Evolutionary conservation across 2,329 filamentous ascomycete genomes (phyloP), one percentile per base, ranked within the genome.

Genomic region (Aspergillus sp.): DNA sequence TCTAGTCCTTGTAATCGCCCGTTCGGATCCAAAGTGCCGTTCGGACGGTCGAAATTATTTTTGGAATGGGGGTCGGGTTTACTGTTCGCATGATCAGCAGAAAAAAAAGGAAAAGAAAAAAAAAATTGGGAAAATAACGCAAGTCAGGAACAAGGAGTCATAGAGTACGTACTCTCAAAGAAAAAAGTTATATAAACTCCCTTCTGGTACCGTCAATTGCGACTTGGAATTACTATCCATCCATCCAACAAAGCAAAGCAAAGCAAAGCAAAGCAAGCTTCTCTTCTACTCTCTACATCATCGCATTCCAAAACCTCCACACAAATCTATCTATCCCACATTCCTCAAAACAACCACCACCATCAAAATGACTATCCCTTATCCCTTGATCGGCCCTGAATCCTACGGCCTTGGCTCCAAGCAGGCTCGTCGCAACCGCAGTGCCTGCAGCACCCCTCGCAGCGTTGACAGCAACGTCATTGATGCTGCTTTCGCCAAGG

Each of bases 311-410:
- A 5, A 19, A 36, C 32, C 32, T 36, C 11, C 32, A 36, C 32
- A 36, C 27, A 30, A 36, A 5, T 36, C 32, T 36, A 11, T 36
- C 30, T 36, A 36, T 36, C 17, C 47, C 17, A 50, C 47, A 50
- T 50, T 50, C 47, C 19, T 36, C 32, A 15, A 36, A 5, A 11
- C 17, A 19, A 32, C 30, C 0, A 36, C 32, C 11, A 19, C 39
- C 39, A 19, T 19, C 44, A 50, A 25, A 32, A 50, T 50, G 47
- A 50, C 47, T 17, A 50, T 50, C 25, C 47, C 47, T 17, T 50
- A 50, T 27, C 47, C 47, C 47, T 50, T 50, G 47, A 50, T 50
- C 47, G 47, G 47, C 47, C 47, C 47, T 30, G 47, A 50, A 17
- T 50, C 47, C 47, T 50, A 50, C 27, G 47, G 47, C 47, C 47